These are phyloP conservation scores for Alternaria atra DNA, from an alignment of 2,329 filamentous ascomycete species.

Conservation along the genomic window DNA sequence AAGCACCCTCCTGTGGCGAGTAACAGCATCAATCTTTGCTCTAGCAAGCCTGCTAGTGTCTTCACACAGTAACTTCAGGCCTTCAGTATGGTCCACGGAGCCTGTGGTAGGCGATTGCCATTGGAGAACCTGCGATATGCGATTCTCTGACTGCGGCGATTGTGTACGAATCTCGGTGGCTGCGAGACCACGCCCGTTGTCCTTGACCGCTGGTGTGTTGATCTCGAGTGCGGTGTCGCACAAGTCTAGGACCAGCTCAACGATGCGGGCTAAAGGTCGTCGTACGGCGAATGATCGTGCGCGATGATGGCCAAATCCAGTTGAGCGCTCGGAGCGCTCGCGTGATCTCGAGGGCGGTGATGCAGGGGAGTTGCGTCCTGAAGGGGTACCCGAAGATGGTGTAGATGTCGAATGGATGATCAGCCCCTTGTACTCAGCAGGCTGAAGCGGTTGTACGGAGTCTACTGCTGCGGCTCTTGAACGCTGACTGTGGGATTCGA, in stretches of 20 bases:
- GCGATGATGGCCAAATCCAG: constrained; percentile 79
- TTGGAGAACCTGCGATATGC: constrained; percentile 91
- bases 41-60: constrained; percentile 87
- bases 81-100: constrained; percentile 91
- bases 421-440: constrained; percentile 86
- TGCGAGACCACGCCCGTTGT: constrained; percentile 69
- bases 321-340: constrained; percentile 72
- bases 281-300: constrained; percentile 90
- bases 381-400: constrained; percentile 73
- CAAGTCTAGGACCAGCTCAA: constrained; percentile 91
- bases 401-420: constrained; percentile 78
- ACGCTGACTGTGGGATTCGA: constrained; percentile 80
- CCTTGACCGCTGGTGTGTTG: constrained; percentile 91
- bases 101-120: constrained; percentile 96
- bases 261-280: constrained; percentile 88
- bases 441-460: constrained; percentile 57
- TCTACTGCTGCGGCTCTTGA: constrained; percentile 62
- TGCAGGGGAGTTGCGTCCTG: constrained; percentile 74
- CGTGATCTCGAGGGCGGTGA: constrained; percentile 72
- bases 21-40: constrained; percentile 90
- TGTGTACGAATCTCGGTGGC: constrained; percentile 85
- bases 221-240: constrained; percentile 97
- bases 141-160: constrained; percentile 93
- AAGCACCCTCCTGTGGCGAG: constrained; percentile 89
- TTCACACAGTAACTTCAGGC: constrained; percentile 83